A percentile compares a stretch with the other conserved stretches of the same genome.
Evolutionary conservation across 1,284 basidiomycete genomes (phyloP).

Genomic region (Athelia psychrophila): DNA sequence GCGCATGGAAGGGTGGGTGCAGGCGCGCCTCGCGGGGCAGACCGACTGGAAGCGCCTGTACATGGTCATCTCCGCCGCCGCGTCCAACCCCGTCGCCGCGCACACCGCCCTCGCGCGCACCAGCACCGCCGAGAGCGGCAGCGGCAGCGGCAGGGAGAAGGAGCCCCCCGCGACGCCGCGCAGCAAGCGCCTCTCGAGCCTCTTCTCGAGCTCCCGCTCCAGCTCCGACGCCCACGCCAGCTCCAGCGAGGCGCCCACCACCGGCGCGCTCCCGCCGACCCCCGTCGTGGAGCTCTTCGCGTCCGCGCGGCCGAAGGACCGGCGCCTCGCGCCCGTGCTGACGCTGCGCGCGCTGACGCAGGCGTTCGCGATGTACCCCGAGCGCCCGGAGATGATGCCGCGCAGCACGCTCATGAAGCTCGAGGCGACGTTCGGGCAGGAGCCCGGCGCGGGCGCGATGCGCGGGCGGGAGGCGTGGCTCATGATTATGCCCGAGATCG

Average conservation of each 20-base stretch:
- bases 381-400: constrained; percentile 88
- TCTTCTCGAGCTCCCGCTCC: constrained; percentile 47
- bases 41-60: constrained; percentile 96
- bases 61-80: constrained; percentile 68
- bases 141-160: constrained; percentile 8
- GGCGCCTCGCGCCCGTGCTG: constrained; percentile 56
- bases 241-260: constrained; percentile 16
- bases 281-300: constrained; percentile 58
- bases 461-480: constrained; percentile 75
- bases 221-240: constrained; percentile 25
- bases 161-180: constrained; percentile 15
- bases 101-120: constrained; percentile 11
- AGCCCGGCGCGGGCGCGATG: constrained; percentile 66
- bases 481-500: constrained; percentile 81
- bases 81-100: constrained; percentile 16
- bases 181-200: constrained; percentile 68
- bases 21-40: constrained; percentile 89
- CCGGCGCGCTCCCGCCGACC: constrained; percentile 29
- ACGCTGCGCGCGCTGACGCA: constrained; percentile 58
- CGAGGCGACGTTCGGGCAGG: constrained; percentile 78
- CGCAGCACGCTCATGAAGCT: constrained; percentile 87
- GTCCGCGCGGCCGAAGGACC: constrained; percentile 66
- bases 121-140: constrained; percentile 10
- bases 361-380: constrained; percentile 90
- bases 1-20: constrained; percentile 90